A percentile compares a stretch with the other conserved stretches of the same genome.
These are phyloP conservation scores for Bretschneidera sinensis DNA, from an alignment of 345 rosid species.

Conservation along the genomic window DNA sequence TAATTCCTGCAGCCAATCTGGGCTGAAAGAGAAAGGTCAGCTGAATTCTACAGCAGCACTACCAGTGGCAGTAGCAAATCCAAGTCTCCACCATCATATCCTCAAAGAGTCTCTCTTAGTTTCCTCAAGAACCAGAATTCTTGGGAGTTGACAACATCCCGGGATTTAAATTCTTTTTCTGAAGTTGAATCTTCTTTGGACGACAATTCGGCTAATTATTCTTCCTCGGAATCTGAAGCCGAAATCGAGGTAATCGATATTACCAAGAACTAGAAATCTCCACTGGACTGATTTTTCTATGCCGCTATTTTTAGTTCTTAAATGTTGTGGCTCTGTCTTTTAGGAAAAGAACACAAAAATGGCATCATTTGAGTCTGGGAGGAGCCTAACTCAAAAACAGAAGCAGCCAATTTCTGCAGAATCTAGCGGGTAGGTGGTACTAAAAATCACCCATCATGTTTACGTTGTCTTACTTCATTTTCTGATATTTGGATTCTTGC, in stretches of 20 bases:
- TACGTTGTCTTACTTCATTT: constrained; percentile 12
- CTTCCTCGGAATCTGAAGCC: constrained; percentile 39
- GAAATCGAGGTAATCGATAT: constrained; percentile 37
- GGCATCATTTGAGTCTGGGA: constrained; percentile 29
- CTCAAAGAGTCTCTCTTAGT: constrained; percentile 40
- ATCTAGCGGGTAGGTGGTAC: constrained; percentile 33
- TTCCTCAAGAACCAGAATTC: constrained; percentile 6
- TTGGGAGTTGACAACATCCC: constrained; percentile 7
- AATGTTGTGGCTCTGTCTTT: constrained; percentile 23
- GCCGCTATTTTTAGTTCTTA: constrained; percentile 15
- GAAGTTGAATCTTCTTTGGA: constrained; percentile 26
- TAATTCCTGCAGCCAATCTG: constrained; percentile 46
- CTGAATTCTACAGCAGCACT: constrained; percentile 23
- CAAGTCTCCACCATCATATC: constrained; percentile 31
- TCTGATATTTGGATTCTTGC: constrained; percentile 26
- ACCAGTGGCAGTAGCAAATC: constrained; percentile 20
- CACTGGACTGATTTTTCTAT: constrained; percentile 30
- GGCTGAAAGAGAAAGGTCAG: constrained; percentile 39
- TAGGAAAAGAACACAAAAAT: constrained; percentile 37
- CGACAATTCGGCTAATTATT: constrained; percentile 18
- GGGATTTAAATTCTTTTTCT: constrained; percentile 26
- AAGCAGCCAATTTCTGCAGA: constrained; percentile 32
- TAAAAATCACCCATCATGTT: constrained; percentile 9
- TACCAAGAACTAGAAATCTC: constrained; percentile 16
- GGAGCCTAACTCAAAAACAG: constrained; percentile 23